phyloP scores from a whole-genome alignment of 805 yeast genomes.

The Lachancea quebecensis region DNA sequence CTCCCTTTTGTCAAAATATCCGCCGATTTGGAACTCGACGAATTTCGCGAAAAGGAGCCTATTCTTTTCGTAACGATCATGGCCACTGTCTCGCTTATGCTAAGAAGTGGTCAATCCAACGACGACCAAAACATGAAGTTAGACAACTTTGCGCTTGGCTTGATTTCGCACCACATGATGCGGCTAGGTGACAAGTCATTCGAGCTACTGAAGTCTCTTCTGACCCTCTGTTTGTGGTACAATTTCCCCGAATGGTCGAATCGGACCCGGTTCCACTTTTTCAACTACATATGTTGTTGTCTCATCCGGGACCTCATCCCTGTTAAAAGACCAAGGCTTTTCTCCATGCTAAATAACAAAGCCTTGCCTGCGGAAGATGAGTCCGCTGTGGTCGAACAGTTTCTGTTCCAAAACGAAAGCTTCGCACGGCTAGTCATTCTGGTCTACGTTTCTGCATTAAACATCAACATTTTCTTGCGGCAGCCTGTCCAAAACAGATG shows the following conservation, averaged over 20 bases:
- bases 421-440: conserved; percentile 32
- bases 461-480: conserved; percentile 58
- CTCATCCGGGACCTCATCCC: conserved; percentile 74
- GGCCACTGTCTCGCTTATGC: conserved; percentile 48
- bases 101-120: conserved; percentile 27
- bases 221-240: conserved; percentile 69
- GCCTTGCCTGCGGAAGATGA: conserved; percentile 18
- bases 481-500: conserved; percentile 56
- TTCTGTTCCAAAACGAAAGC: conserved; percentile 1
- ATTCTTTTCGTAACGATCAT: conserved; percentile 57
- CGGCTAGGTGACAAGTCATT: conserved; percentile 63
- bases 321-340: conserved; percentile 41
- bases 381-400: conserved; percentile 18
- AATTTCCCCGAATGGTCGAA: conserved; percentile 77
- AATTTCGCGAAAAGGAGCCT: conserved; percentile 48
- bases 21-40: conserved; percentile 37
- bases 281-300: conserved; percentile 56
- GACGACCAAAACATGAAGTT: conserved; percentile 40
- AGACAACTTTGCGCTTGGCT: conserved; percentile 46
- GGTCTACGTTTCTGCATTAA: conserved; percentile 55
- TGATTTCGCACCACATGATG: conserved; percentile 52
- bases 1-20: conserved; percentile 54
- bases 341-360: conserved; percentile 26
- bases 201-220: conserved; percentile 56
- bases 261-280: conserved; percentile 68